Base-by-base conservation (phyloP, 202 grass and related monocot genomes). In the Zizania palustris region DNA sequence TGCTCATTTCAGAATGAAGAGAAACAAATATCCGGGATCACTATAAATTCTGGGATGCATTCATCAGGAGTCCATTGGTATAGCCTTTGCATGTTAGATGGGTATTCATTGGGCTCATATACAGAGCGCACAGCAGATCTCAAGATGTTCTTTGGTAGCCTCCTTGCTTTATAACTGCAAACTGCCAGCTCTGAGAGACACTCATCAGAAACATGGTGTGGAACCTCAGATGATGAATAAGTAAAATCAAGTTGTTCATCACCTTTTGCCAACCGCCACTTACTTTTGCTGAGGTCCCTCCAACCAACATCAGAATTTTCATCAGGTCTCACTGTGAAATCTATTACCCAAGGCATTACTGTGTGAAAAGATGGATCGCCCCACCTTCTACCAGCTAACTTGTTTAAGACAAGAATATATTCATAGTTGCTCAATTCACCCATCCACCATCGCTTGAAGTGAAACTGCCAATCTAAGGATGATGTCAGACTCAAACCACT, bases 111-210 rank as follows among this genome's bases (percentile, higher is more conserved):
- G 9, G 94, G 94, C 84, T 93, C 94, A 77, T 97, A 97, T 11
- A 97, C 94, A 50, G 91, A 91, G 7, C 94, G 89, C 6, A 97
- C 94, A 72, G 91, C 84, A 44, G 91, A 92, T 34, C 83, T 77
- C 60, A 97, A 86, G 76, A 97, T 82, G 62, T 87, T 76, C 83
- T 93, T 87, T 67, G 91, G 87, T 63, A 97, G 74, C 67, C 94
- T 89, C 85, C 94, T 93, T 82, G 94, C 94, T 89, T 97, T 97
- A 76, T 97, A 97, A 88, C 94, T 97, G 85, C 94, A 97, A 48
- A 94, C 94, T 71, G 94, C 94, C 76, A 97, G 77, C 80, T 97
- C 94, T 77, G 94, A 97, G 36, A 97, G 86, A 82, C 94, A 97
- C 83, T 97, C 94, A 59, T 97, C 94, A 82, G 94, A 97, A 79